Percentiles rank a stretch among this genome's conserved stretches.
phyloP scores from a whole-genome alignment of 1,284 basidiomycete species.

The Stereum hirsutum region DNA sequence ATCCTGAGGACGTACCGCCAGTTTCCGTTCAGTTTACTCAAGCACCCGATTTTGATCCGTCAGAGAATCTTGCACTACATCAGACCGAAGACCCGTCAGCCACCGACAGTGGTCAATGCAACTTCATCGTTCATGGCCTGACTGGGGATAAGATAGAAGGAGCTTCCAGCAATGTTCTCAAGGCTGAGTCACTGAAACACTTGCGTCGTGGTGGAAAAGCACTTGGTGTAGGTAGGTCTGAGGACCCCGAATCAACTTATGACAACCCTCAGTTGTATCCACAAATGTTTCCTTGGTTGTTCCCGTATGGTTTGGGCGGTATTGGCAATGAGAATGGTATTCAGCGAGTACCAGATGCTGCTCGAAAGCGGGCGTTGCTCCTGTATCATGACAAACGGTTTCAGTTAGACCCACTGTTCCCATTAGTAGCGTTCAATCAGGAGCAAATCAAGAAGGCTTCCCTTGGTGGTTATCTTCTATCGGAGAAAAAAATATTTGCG shows the following conservation, averaged over 20 bases:
- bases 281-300: conserved; percentile 21
- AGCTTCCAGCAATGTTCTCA: conserved; percentile 4
- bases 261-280: conserved; percentile 19
- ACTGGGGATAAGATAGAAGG: background rate
- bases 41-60: no score
- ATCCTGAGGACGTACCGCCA: no score
- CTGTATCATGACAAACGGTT: conserved; percentile 31
- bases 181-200: conserved; percentile 14
- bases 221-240: conserved; percentile 13
- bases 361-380: conserved; percentile 18
- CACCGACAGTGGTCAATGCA: no score
- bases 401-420: conserved; percentile 24
- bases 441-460: conserved; percentile 26
- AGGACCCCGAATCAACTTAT: conserved; percentile 13
- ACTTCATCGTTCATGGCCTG: conserved; percentile 1
- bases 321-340: conserved; percentile 10
- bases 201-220: conserved; percentile 11
- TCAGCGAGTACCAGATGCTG: conserved; percentile 3
- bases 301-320: conserved; percentile 18
- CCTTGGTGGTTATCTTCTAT: no score
- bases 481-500: conserved; percentile 17
- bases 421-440: conserved; percentile 29
- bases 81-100: no score
- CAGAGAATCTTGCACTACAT: no score
- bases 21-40: no score